These are phyloP conservation scores for Apiospora kogelbergensis DNA, from an alignment of 2,329 filamentous ascomycete species.

Conservation along the genomic window DNA sequence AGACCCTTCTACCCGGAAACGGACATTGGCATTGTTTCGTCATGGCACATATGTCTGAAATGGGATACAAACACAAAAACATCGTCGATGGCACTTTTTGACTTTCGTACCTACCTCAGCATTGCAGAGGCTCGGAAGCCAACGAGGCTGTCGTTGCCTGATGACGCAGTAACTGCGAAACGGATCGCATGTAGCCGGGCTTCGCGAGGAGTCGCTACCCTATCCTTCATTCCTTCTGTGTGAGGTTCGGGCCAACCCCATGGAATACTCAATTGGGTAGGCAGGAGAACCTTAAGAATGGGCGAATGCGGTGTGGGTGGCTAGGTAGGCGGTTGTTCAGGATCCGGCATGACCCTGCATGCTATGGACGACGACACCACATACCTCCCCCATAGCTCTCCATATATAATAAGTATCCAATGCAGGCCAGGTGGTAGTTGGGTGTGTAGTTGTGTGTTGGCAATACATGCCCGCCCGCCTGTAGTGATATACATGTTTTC, in stretches of 20 bases:
- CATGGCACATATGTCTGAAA: neutral
- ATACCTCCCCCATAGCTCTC: neutral
- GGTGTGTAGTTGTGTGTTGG: neutral
- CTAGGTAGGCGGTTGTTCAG: neutral
- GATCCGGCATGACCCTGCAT: neutral
- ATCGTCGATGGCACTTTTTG: neutral
- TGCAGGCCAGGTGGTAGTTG: neutral
- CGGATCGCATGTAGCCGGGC: neutral
- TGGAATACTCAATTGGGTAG: slow-evolving; percentile 1
- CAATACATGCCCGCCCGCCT: neutral
- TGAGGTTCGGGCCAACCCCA: neutral
- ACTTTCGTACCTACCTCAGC: neutral
- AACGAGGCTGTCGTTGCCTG: neutral
- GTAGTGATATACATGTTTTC: neutral
- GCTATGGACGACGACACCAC: neutral
- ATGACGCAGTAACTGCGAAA: neutral
- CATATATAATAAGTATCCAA: neutral
- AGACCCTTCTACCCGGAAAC: neutral
- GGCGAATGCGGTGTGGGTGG: neutral
- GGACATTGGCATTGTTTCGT: neutral
- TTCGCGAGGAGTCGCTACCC: neutral
- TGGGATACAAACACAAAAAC: neutral
- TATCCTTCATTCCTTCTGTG: neutral
- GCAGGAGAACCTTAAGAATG: neutral
- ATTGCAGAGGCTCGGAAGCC: neutral